These are phyloP conservation scores for Colletotrichum noveboracense DNA, from an alignment of 2,329 filamentous ascomycete genomes.

Conservation along the genomic window DNA sequence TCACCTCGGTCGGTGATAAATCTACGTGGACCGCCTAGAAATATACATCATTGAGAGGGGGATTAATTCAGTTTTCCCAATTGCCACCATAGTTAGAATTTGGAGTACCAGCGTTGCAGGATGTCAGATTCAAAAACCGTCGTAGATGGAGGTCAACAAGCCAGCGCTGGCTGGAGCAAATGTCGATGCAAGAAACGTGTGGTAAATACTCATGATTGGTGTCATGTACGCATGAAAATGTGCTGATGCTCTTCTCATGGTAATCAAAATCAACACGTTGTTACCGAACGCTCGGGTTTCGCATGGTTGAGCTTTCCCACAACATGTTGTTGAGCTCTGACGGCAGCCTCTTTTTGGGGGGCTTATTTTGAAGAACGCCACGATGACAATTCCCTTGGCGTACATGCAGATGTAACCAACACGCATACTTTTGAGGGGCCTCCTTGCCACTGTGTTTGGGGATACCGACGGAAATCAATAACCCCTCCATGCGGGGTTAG, in stretches of 20 bases:
- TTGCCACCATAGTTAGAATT: not conserved
- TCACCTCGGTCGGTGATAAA: not conserved
- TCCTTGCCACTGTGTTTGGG: not conserved
- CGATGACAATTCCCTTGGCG: not conserved
- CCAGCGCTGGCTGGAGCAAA: not conserved
- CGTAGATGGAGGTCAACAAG: not conserved
- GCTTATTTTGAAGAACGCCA: not conserved
- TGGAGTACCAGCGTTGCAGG: not conserved
- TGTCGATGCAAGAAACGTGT: not conserved
- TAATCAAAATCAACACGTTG: not conserved
- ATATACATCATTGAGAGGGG: not conserved
- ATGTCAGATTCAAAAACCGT: not conserved
- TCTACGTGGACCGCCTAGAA: not conserved
- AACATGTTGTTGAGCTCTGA: not conserved
- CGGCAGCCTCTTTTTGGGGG: not conserved
- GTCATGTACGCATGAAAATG: not conserved
- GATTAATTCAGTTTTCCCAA: not conserved
- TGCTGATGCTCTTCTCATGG: rapidly evolving
- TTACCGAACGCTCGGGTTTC: not conserved
- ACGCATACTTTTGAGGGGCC: not conserved
- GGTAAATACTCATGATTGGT: not conserved
- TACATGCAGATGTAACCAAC: not conserved
- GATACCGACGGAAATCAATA: not conserved
- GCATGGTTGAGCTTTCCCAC: not conserved
- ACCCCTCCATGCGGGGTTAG: not conserved